Evolutionary conservation across 768 basidiomycete species (phyloP).

Genomic region (Termitomyces titanicus): DNA sequence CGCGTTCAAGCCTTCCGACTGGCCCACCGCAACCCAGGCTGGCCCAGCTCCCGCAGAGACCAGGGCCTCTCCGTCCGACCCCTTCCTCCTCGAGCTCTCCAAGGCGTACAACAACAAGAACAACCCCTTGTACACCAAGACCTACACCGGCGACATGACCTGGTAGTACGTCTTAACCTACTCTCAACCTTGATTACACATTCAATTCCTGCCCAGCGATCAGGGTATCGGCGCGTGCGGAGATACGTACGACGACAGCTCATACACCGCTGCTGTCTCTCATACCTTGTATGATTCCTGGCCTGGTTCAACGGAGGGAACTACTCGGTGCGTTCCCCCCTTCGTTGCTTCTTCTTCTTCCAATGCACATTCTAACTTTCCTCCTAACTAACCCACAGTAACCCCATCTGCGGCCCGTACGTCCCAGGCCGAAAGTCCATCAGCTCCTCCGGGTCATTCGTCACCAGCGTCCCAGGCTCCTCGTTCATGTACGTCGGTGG

Average conservation of each 20-base stretch:
- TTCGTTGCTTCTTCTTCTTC: too few relatives aligned
- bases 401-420: slow-evolving; percentile 28
- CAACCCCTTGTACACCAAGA: slow-evolving; percentile 18
- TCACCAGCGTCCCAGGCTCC: slow-evolving; percentile 16
- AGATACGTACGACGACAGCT: slow-evolving; percentile 26
- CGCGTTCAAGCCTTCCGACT: slow-evolving; percentile 20
- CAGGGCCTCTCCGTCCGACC: slow-evolving; percentile 20
- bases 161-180: slow-evolving; percentile 23
- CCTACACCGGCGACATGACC: slow-evolving; percentile 26
- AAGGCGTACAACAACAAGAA: slow-evolving; percentile 23
- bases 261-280: slow-evolving; percentile 27
- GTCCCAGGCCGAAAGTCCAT: slow-evolving; percentile 22
- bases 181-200: too few relatives aligned
- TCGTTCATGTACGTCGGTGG: slow-evolving; percentile 23
- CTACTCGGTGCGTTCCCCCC: slow-evolving; percentile 19
- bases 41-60: slow-evolving; percentile 20
- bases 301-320: slow-evolving; percentile 21
- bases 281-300: slow-evolving; percentile 22
- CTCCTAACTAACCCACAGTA: slow-evolving; percentile 15
- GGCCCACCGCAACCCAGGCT: slow-evolving; percentile 23
- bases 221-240: slow-evolving; percentile 28
- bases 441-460: slow-evolving; percentile 16
- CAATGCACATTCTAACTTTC: background rate
- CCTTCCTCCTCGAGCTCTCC: slow-evolving; percentile 24
- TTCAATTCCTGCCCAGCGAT: slow-evolving; percentile 14